Evolutionary conservation across 2,329 filamentous ascomycete species (phyloP).

Genomic region (Cladophialophora yegresii): DNA sequence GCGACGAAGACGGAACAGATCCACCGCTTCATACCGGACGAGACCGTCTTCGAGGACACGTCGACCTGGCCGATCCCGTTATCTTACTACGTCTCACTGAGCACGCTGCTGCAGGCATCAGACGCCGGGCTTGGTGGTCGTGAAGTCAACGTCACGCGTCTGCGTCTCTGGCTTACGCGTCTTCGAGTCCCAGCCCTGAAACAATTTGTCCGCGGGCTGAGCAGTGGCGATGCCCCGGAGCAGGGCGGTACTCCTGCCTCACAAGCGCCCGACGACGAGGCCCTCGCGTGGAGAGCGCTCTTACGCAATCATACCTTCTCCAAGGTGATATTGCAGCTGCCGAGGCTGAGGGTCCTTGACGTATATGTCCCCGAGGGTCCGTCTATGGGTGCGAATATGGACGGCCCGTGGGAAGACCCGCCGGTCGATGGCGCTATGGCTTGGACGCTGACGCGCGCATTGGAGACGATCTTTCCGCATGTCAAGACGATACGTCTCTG

Average conservation of each 20-base stretch:
- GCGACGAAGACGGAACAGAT: neutral
- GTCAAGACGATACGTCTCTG: neutral
- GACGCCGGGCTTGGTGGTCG: neutral
- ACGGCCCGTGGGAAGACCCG: neutral
- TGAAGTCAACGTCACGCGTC: neutral
- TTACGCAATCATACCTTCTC: neutral
- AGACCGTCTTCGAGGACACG: neutral
- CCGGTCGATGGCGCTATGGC: neutral
- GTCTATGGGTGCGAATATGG: neutral
- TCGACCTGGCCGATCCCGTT: neutral
- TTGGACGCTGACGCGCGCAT: neutral
- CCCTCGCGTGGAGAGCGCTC: neutral
- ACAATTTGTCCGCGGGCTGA: neutral
- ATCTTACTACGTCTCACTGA: neutral
- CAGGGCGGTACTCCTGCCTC: too few species aligned
- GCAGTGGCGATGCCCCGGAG: neutral
- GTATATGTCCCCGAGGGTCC: neutral
- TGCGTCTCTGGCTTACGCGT: neutral
- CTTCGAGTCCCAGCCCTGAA: neutral
- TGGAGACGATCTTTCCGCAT: neutral
- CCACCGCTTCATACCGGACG: neutral
- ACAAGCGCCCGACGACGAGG: neutral
- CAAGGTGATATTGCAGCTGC: neutral
- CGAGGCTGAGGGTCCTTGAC: neutral
- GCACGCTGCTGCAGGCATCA: neutral